Evolutionary conservation across 805 yeast species (phyloP).

Genomic region (Wickerhamiella lipophila): DNA sequence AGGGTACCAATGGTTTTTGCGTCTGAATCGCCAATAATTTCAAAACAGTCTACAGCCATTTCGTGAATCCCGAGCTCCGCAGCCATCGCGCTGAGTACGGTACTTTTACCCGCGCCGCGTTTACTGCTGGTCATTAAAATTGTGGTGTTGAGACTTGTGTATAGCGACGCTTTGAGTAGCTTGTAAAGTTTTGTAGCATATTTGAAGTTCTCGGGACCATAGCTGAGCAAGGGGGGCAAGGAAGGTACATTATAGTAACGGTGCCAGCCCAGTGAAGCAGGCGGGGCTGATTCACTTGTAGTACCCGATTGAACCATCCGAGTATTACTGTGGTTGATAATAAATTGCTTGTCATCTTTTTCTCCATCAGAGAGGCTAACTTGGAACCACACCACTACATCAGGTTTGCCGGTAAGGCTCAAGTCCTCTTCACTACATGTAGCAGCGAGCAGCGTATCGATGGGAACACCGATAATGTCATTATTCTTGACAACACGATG

Average conservation of each 20-base stretch:
- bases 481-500: constrained; percentile 48
- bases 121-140: constrained; percentile 54
- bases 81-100: constrained; percentile 44
- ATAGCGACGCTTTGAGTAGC: constrained; percentile 39
- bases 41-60: constrained; percentile 57
- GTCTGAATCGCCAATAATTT: constrained; percentile 56
- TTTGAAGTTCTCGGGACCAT: constrained; percentile 31
- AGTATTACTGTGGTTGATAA: constrained; percentile 57
- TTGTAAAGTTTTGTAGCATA: constrained; percentile 42
- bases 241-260: constrained; percentile 36
- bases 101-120: constrained; percentile 69
- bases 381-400: constrained; percentile 76
- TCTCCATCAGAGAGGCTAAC: constrained; percentile 36
- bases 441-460: constrained; percentile 56
- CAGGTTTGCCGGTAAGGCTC: constrained; percentile 49
- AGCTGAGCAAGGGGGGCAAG: constrained; percentile 25
- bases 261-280: constrained; percentile 33
- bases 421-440: constrained; percentile 28
- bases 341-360: constrained; percentile 25
- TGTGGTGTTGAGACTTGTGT: constrained; percentile 41
- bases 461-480: constrained; percentile 63
- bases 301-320: constrained; percentile 58
- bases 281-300: constrained; percentile 27
- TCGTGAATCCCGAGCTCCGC: constrained; percentile 51
- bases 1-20: constrained; percentile 67